A percentile compares a stretch with the other conserved stretches of the same genome.
Conservation (phyloP, 306 rosid species). For the Clitoria ternatea region DNA sequence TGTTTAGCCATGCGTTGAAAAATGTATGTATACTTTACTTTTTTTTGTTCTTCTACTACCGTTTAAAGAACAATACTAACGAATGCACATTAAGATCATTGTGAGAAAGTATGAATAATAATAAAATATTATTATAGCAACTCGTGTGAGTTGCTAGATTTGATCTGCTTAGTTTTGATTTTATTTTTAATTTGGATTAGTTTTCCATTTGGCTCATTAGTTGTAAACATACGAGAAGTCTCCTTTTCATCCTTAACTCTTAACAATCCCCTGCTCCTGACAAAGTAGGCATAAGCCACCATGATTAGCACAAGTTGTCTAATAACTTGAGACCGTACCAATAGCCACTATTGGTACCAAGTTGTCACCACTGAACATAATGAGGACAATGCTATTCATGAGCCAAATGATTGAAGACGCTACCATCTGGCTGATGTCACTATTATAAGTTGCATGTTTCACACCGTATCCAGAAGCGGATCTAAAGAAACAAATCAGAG, state of each 20-base stretch:
- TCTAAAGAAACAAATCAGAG: too few species aligned
- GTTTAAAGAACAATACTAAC: too few species aligned
- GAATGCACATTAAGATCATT: too few species aligned
- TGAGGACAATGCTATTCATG: background rate
- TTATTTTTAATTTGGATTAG: background rate
- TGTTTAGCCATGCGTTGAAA: too few species aligned
- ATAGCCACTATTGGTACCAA: background rate
- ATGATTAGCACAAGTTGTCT: background rate
- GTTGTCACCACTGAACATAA: background rate
- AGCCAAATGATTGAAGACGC: background rate
- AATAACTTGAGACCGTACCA: background rate
- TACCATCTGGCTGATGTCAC: background rate
- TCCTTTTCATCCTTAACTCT: background rate
- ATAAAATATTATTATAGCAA: too few species aligned
- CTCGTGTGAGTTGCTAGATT: too few species aligned
- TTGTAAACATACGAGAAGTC: background rate
- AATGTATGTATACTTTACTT: too few species aligned
- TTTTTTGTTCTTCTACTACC: too few species aligned
- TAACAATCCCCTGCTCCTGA: background rate
- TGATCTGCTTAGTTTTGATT: background rate
- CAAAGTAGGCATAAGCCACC: background rate
- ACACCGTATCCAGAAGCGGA: background rate
- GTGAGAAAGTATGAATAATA: too few species aligned
- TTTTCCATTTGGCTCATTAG: background rate
- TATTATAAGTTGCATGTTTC: background rate